Base-by-base conservation (phyloP, 495 filamentous ascomycete genomes). In the Aspergillus olivimuriae region DNA sequence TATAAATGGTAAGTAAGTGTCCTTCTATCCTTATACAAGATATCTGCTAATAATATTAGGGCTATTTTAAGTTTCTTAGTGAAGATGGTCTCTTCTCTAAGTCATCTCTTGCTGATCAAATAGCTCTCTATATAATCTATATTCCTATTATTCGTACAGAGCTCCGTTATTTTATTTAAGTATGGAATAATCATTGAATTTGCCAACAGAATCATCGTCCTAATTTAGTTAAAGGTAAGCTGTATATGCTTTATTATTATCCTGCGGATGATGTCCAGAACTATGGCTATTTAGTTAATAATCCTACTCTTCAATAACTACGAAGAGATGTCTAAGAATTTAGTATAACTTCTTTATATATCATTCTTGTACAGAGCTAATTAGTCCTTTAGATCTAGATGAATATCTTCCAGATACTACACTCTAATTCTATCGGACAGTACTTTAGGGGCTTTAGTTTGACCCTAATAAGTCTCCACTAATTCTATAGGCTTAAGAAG, bases 131-230 rank as follows among this genome's bases (percentile, higher is more conserved):
- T 12, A 42, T 33, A 22, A 45, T 56, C 16, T 56, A 54, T 24
- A 50, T 54, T 23, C 45, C 53, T 30, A 39, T 43, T 14, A 42
- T 56, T 31, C 41, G 50, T 21, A 34, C 23, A 14, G 32, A 53
- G 32, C 43, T 56, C 6, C 18, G 33, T 28, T 34, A 24, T 22
- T 56, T 43, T 43, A 35, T 53, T 11, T 34, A 40, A 30, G 43
- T 41, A 10, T 56, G 46, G 45, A 56, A 56, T 22, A 37, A 37
- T 2, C 45, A 56, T 36, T 22, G 19, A 34, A 56, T 56, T 28
- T 26, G 46, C 15, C 47, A 47, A 34, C 46, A 56, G 39, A 10
- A 20, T 8, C 45, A 48, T 26, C 43, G 42, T 15, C 49, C 49
- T 20, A 31, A 55, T 19, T 37, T 39, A 15, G 33, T 51, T 15